Base-by-base conservation (phyloP, 2,329 filamentous ascomycete genomes). In the Colletotrichum tanaceti region DNA sequence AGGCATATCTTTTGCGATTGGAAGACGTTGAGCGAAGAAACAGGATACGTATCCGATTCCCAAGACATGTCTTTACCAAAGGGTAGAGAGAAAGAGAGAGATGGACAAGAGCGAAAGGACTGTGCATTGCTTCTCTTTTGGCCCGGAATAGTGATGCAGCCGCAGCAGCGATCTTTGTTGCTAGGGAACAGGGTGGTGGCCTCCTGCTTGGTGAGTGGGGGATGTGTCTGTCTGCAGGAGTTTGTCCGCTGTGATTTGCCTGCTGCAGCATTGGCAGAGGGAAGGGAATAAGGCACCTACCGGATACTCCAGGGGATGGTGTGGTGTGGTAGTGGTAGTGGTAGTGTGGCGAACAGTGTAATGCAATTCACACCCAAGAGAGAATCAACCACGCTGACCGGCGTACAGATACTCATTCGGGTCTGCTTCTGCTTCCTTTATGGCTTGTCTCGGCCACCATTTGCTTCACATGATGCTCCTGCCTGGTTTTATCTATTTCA, bases 141-240 rank as follows among this genome's bases (percentile, higher is more conserved):
- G 24, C 22, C 22, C 20, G 22, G 43, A 39, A 53, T 39, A 68
- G 47, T 62, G 67, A 55, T 38, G 49, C 58, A 55, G 59, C 66
- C 52, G 52, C 57, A 24, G 38, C 54, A 70, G 67, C 67, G 67
- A 63, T 67, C 52, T 62, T 67, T 47, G 68, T 69, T 70, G 68
- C 68, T 70, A 60, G 68, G 68, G 65, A 70, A 70, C 65, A 69
- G 60, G 55, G 65, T 59, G 43, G 49, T 54, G 43, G 49, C 50
- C 39, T 55, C 68, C 50, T 55, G 50, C 20, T 57, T 58, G 57
- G 32, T 53, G 35, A 58, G 59, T 55, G 61, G 64, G 58, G 58
- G 38, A 35, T 41, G 35, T 35, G 9, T 59, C 28, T 16, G 57
- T 47, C 43, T 47, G 57, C 43, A 4, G 55, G 35, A 22, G 32